These are phyloP conservation scores for Erythrophleum fordii DNA, from an alignment of 306 rosid genomes.

Conservation along the genomic window DNA sequence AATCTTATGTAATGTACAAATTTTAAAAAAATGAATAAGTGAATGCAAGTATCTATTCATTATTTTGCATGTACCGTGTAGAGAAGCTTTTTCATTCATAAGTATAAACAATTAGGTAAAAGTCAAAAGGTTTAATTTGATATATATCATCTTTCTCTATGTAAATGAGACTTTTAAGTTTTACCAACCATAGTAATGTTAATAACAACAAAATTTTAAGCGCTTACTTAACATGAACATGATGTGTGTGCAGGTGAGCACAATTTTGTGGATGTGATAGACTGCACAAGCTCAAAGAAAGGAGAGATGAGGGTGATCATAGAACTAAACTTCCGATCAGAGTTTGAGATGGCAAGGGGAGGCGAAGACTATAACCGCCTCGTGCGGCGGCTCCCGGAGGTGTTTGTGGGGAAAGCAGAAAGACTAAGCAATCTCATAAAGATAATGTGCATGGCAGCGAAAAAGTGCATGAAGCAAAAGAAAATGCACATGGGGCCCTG, in stretches of 20 bases:
- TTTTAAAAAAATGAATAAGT: no score
- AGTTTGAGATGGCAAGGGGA: conserved; percentile 76
- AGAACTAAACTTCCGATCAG: conserved; percentile 73
- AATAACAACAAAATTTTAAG: not conserved
- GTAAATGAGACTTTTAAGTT: not conserved
- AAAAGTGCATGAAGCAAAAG: conserved; percentile 85
- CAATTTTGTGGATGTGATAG: conserved; percentile 69
- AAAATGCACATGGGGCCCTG: conserved; percentile 94
- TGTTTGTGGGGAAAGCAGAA: conserved; percentile 80
- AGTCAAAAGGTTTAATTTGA: no score
- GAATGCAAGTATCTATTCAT: no score
- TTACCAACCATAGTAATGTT: not conserved
- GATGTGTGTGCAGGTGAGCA: conserved; percentile 72
- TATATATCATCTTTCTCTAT: not conserved
- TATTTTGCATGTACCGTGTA: no score
- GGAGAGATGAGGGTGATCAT: conserved; percentile 70
- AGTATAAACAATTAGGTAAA: no score
- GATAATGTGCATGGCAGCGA: conserved; percentile 70
- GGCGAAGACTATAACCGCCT: conserved; percentile 64
- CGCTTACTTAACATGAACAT: not conserved
- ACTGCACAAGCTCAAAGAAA: conserved; percentile 49
- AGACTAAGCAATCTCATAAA: conserved; percentile 61
- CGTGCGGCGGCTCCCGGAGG: conserved; percentile 65
- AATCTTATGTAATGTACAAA: not conserved
- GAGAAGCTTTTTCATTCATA: no score